Percentiles rank a stretch among this genome's conserved stretches.
phyloP scores from a whole-genome alignment of 176 grass and related monocot genomes.

The Dactylis glomerata region DNA sequence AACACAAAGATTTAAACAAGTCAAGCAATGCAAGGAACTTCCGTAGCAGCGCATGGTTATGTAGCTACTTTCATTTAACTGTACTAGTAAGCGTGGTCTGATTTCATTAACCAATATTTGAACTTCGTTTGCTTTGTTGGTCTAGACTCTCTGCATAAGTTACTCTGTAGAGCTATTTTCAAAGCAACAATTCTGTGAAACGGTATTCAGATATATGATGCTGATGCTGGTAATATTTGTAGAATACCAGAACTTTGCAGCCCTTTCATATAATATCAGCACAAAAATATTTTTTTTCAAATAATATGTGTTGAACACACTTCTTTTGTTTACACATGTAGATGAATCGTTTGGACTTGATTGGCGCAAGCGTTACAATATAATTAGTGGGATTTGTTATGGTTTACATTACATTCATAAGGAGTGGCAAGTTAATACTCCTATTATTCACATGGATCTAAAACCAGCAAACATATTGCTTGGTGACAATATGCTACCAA shows the following conservation, averaged over 20 bases:
- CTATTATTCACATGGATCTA: not conserved
- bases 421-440: not conserved
- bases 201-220: not conserved
- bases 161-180: not conserved
- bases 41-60: not conserved
- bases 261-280: not conserved
- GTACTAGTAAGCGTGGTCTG: not conserved
- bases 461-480: not conserved
- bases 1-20: not conserved
- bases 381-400: not conserved
- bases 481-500: not conserved
- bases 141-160: not conserved
- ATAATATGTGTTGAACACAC: not conserved
- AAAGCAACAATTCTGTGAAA: not conserved
- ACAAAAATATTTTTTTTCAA: not conserved
- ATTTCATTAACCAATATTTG: not conserved
- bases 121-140: not conserved
- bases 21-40: not conserved
- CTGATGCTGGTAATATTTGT: not conserved
- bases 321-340: not conserved
- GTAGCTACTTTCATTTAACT: not conserved
- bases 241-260: not conserved
- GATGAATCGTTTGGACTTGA: not conserved
- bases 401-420: not conserved
- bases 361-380: not conserved